Percentiles rank a stretch among this genome's conserved stretches.
These are phyloP conservation scores for Helotiales sp. DNA, from an alignment of 2,329 filamentous ascomycete species.

Conservation along the genomic window DNA sequence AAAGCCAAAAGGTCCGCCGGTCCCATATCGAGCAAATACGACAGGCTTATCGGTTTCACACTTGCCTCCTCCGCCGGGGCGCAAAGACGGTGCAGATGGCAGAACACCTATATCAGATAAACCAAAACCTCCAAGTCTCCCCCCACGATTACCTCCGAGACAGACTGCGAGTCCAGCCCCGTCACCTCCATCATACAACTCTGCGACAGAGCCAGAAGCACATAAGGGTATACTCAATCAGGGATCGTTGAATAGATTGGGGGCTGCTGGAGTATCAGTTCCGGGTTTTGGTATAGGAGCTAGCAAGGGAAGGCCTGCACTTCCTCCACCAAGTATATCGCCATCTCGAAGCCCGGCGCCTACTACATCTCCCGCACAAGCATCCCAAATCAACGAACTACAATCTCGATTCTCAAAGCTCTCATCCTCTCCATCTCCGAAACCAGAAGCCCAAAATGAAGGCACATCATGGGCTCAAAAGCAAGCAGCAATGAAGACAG, in stretches of 20 bases:
- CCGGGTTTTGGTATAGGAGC: conserved; percentile 60
- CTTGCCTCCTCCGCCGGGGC: conserved; percentile 60
- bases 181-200: conserved; percentile 40
- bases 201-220: conserved; percentile 29
- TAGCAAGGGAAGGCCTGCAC: conserved; percentile 36
- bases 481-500: conserved; percentile 53
- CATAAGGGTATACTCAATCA: conserved; percentile 36
- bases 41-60: conserved; percentile 59
- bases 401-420: conserved; percentile 37
- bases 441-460: conserved; percentile 34
- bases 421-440: conserved; percentile 33
- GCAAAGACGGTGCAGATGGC: conserved; percentile 37
- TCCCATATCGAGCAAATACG: conserved; percentile 61
- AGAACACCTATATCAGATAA: conserved; percentile 26
- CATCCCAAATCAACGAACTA: conserved; percentile 34
- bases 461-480: conserved; percentile 56
- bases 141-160: conserved; percentile 57
- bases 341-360: conserved; percentile 23
- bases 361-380: conserved; percentile 13
- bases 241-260: conserved; percentile 55
- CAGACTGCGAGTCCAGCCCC: conserved; percentile 39
- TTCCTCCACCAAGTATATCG: conserved; percentile 30
- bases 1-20: conserved; percentile 44
- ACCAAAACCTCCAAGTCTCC: conserved; percentile 44
- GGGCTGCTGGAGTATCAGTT: conserved; percentile 63